Evolutionary conservation across 2,329 filamentous ascomycete species (phyloP).

Genomic region (Claviceps maximensis): DNA sequence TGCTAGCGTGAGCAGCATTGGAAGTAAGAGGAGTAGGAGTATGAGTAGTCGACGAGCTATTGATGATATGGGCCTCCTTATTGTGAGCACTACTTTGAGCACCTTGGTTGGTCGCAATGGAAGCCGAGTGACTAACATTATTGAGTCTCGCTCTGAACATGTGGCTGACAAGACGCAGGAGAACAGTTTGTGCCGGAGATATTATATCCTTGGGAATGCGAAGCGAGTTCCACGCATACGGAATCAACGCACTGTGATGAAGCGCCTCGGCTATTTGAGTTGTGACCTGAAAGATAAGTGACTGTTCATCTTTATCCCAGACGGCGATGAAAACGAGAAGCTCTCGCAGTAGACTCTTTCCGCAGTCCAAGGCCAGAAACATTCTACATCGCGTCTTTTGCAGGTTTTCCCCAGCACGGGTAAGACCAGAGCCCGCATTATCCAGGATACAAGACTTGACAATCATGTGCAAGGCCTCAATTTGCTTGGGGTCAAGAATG

Average conservation of each 20-base stretch:
- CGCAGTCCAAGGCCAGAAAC: conserved; percentile 78
- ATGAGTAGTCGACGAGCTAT: not conserved
- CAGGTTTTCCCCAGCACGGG: conserved; percentile 61
- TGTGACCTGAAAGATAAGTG: conserved; percentile 92
- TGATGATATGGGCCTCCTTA: conserved; percentile 7
- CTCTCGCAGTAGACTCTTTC: conserved; percentile 77
- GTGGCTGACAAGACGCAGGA: conserved; percentile 80
- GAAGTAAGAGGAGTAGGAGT: not conserved
- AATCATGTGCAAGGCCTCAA: conserved; percentile 93
- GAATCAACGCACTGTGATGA: conserved; percentile 76
- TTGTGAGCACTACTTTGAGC: conserved; percentile 23
- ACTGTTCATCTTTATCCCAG: conserved; percentile 88
- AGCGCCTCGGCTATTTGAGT: conserved; percentile 91
- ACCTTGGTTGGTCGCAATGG: conserved; percentile 8
- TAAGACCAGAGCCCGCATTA: conserved; percentile 56
- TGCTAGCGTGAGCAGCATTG: not conserved
- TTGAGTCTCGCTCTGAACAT: conserved; percentile 55
- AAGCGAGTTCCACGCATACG: conserved; percentile 84
- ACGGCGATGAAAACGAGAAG: conserved; percentile 92
- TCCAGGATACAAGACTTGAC: conserved; percentile 91
- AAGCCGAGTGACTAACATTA: conserved; percentile 16
- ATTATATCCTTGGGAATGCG: conserved; percentile 92
- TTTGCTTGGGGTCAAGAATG: conserved; percentile 86
- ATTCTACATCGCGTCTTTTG: conserved; percentile 85
- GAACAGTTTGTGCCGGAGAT: conserved; percentile 83